Conservation (phyloP, 441 rosid species). For the Capsella rubella region DNA sequence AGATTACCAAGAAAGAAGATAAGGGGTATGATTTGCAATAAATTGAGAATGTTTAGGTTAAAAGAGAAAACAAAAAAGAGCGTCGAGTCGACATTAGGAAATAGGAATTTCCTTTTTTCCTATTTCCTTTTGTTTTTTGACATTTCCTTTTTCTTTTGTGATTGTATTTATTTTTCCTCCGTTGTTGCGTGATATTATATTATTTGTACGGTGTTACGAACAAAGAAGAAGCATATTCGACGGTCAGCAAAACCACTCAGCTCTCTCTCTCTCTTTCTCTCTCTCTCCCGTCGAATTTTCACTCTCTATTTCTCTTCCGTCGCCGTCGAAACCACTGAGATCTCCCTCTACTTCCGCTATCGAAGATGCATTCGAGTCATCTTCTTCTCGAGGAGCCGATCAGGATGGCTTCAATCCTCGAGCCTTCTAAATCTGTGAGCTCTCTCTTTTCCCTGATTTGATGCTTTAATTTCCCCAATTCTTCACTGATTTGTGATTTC, state of each 20-base stretch:
- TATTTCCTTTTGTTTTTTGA: no score
- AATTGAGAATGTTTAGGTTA: slow-evolving; percentile 17
- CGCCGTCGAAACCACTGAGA: slow-evolving; percentile 35
- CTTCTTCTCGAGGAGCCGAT: slow-evolving; percentile 95
- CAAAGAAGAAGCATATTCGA: slow-evolving; percentile 27
- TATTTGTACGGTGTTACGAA: slow-evolving; percentile 6
- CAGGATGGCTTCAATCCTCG: slow-evolving; percentile 96
- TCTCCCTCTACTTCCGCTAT: slow-evolving; percentile 1
- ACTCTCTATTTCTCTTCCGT: background rate
- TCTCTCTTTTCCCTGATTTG: slow-evolving; percentile 1
- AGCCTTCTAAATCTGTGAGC: slow-evolving; percentile 88
- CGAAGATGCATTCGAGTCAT: slow-evolving; percentile 87
- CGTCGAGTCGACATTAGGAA: background rate
- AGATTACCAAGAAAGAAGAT: background rate
- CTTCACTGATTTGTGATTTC: slow-evolving; percentile 46
- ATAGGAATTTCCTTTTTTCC: background rate
- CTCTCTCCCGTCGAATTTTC: background rate
- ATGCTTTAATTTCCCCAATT: slow-evolving; percentile 45
- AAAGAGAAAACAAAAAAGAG: background rate
- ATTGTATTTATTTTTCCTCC: background rate
- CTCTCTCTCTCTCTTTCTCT: no score
- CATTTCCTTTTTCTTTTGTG: background rate
- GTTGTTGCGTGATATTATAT: slow-evolving; percentile 3
- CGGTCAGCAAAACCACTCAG: slow-evolving; percentile 24
- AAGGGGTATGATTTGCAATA: slow-evolving; percentile 12